These are phyloP conservation scores for Colletotrichum sidae DNA, from an alignment of 2,329 filamentous ascomycete species.

Conservation along the genomic window DNA sequence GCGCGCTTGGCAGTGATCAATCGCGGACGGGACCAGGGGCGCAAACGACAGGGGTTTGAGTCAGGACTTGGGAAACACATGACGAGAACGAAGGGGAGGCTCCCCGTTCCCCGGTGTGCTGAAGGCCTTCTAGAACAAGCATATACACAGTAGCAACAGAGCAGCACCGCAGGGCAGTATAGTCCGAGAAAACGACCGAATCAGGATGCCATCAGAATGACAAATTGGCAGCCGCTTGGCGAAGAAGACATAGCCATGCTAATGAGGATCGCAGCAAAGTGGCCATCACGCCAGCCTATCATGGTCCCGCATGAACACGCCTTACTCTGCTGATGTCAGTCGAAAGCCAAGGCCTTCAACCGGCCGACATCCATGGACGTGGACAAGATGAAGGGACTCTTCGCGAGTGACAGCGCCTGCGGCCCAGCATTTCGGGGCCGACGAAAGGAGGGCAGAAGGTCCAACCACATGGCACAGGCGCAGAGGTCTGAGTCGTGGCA, in stretches of 20 bases:
- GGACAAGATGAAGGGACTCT: background rate
- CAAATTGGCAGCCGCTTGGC: slow-evolving; percentile 30
- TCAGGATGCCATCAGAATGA: slow-evolving; percentile 19
- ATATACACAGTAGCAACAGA: too few species aligned
- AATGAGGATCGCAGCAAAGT: background rate
- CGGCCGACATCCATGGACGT: slow-evolving; percentile 7
- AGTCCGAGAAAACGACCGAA: slow-evolving; percentile 8
- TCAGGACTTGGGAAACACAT: slow-evolving; percentile 25
- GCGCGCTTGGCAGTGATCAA: slow-evolving; percentile 27
- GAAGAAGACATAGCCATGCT: slow-evolving; percentile 7
- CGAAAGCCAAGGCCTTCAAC: slow-evolving; percentile 11
- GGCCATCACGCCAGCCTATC: background rate
- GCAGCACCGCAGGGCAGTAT: background rate
- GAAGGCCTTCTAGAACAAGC: slow-evolving; percentile 2
- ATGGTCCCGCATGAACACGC: slow-evolving; percentile 1
- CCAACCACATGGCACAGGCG: too few species aligned
- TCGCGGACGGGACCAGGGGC: slow-evolving; percentile 15
- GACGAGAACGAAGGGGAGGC: slow-evolving; percentile 10
- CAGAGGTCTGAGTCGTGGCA: slow-evolving; percentile 7
- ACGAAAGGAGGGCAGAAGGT: background rate
- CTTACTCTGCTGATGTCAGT: slow-evolving; percentile 10
- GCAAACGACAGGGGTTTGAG: slow-evolving; percentile 11
- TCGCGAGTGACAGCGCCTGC: background rate
- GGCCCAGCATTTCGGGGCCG: slow-evolving; percentile 14
- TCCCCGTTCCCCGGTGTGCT: background rate